These are phyloP conservation scores for Metroxylon sagu DNA, from an alignment of 176 grass and related monocot species.

Conservation along the genomic window DNA sequence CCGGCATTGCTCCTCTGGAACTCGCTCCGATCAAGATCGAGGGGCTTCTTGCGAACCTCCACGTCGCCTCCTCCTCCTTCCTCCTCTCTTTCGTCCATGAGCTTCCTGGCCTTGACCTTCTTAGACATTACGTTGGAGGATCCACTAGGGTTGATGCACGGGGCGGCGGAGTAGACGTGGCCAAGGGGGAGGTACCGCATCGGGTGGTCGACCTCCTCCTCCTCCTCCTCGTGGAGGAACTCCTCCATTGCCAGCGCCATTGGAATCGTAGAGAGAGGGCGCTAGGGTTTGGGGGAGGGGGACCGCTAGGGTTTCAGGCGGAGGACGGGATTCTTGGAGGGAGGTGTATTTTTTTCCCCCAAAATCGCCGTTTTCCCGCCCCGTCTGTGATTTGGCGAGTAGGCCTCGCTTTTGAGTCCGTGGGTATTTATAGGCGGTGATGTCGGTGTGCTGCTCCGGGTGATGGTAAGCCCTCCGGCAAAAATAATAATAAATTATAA, in stretches of 20 bases:
- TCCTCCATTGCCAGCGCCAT: conserved; percentile 63
- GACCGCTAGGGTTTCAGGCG: not conserved
- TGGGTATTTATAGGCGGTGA: too few species aligned
- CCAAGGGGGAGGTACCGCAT: conserved; percentile 67
- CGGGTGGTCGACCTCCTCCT: conserved; percentile 34
- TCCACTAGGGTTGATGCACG: conserved; percentile 27
- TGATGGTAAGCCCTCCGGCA: too few species aligned
- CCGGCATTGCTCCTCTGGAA: not conserved
- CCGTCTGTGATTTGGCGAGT: too few species aligned
- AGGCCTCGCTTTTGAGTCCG: too few species aligned
- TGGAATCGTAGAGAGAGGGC: not conserved
- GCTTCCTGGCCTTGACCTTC: conserved; percentile 27
- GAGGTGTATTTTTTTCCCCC: too few species aligned
- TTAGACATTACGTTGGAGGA: conserved; percentile 14
- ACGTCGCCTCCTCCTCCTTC: not conserved
- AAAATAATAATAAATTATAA: too few species aligned
- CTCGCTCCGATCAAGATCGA: not conserved
- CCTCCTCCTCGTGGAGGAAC: conserved; percentile 44
- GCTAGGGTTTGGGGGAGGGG: not conserved
- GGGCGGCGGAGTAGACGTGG: conserved; percentile 66
- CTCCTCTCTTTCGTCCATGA: not conserved
- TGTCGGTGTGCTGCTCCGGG: too few species aligned
- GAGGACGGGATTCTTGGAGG: too few species aligned
- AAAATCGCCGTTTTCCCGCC: too few species aligned
- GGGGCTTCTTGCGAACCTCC: not conserved